Evolutionary conservation across 2,329 filamentous ascomycete genomes (phyloP).

Genomic region (Paraconiothyrium sp.): DNA sequence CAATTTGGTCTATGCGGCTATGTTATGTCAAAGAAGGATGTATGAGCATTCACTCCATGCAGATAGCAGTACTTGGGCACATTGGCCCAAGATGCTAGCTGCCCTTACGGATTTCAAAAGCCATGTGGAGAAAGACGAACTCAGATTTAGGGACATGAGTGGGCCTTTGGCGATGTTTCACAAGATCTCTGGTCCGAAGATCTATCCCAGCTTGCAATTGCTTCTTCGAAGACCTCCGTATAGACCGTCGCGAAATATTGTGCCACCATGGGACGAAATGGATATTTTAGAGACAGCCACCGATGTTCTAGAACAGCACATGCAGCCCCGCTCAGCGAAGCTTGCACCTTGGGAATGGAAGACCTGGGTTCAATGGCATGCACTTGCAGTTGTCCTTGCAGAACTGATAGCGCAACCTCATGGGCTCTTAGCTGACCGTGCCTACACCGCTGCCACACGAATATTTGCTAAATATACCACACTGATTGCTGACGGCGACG

Average conservation of each 20-base stretch:
- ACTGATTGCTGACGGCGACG: conserved; percentile 22
- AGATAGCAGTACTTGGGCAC: background rate
- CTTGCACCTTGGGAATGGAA: conserved; percentile 26
- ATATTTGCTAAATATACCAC: conserved; percentile 18
- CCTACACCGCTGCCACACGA: conserved; percentile 12
- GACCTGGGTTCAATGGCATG: conserved; percentile 28
- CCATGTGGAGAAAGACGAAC: background rate
- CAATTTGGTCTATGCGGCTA: conserved; percentile 13
- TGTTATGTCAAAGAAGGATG: conserved; percentile 13
- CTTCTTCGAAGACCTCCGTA: conserved; percentile 21
- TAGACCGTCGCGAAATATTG: conserved; percentile 9
- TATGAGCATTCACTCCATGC: conserved; percentile 6
- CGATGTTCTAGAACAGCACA: conserved; percentile 19
- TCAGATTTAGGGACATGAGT: background rate
- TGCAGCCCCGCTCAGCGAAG: conserved; percentile 11
- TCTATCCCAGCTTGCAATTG: conserved; percentile 14
- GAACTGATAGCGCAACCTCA: conserved; percentile 14
- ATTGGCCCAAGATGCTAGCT: conserved; percentile 7
- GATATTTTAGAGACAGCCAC: conserved; percentile 15
- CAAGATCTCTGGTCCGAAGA: conserved; percentile 13
- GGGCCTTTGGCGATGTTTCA: background rate
- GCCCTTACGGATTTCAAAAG: background rate
- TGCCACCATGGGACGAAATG: conserved; percentile 22
- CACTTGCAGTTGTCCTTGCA: conserved; percentile 24
- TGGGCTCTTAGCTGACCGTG: conserved; percentile 10